A percentile compares a stretch with the other conserved stretches of the same genome.
These are phyloP conservation scores for Scenedesmus sp. DNA, from an alignment of 163 green algal genomes.

Conservation along the genomic window DNA sequence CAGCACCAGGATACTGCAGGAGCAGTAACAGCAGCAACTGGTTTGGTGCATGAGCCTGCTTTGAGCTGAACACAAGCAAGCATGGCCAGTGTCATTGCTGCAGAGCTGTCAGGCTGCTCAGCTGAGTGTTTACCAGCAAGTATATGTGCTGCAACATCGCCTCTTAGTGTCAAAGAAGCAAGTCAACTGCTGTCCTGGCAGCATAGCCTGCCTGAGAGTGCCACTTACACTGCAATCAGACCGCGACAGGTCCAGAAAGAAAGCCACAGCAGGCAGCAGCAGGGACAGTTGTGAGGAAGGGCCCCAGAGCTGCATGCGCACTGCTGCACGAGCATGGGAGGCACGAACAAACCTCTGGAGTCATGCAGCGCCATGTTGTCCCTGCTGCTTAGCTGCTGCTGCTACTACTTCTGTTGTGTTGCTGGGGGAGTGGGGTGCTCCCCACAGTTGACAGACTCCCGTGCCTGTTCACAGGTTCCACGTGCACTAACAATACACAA, in stretches of 20 bases:
- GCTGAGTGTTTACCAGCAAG: background rate
- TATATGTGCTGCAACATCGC: background rate
- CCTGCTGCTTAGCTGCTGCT: background rate
- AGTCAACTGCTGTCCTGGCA: background rate
- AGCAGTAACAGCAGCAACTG: background rate
- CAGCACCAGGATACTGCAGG: slow-evolving; percentile 60
- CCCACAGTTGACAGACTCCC: background rate
- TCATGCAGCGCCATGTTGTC: slow-evolving; percentile 47
- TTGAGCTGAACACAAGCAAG: background rate
- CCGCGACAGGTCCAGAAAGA: background rate
- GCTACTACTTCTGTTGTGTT: background rate
- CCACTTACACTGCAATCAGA: background rate
- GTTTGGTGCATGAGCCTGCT: background rate
- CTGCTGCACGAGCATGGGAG: background rate
- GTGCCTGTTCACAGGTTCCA: background rate
- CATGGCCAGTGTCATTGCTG: background rate
- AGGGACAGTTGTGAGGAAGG: background rate
- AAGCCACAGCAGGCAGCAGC: background rate
- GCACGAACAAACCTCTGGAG: slow-evolving; percentile 32
- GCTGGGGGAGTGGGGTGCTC: background rate
- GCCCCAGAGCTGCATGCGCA: background rate
- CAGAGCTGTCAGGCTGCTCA: background rate
- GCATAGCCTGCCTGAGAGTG: background rate
- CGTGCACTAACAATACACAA: background rate
- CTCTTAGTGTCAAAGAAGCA: background rate